Evolutionary conservation across 2,329 filamentous ascomycete species (phyloP).

Genomic region (Xylaria sp.): DNA sequence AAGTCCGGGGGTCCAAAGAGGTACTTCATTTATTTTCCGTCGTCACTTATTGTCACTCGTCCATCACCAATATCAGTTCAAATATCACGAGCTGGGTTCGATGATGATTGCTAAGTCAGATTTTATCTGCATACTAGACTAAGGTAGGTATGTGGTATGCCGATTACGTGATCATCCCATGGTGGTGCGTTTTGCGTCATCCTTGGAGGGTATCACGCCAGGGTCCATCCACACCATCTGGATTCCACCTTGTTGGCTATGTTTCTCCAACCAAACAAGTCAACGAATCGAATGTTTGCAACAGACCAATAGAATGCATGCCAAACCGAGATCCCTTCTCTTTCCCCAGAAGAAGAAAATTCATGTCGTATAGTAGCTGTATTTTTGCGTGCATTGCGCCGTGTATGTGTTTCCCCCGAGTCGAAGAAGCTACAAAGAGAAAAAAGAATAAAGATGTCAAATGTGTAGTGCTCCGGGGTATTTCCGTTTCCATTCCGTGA

Average conservation of each 20-base stretch:
- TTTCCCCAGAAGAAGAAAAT: background rate
- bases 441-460: background rate
- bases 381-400: background rate
- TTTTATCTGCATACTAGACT: background rate
- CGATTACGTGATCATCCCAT: conserved; percentile 16
- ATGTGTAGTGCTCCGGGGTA: conserved; percentile 5
- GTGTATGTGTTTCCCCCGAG: background rate
- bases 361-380: background rate
- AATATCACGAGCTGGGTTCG: background rate
- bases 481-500: conserved; percentile 7
- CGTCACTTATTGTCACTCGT: background rate
- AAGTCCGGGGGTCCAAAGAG: background rate
- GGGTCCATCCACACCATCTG: background rate
- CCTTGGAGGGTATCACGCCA: conserved; percentile 24
- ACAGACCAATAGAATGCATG: background rate
- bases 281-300: background rate
- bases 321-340: background rate
- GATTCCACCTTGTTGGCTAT: background rate
- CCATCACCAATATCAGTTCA: background rate
- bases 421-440: background rate
- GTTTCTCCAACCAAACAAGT: background rate
- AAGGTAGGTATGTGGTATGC: background rate
- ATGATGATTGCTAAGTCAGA: background rate
- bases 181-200: conserved; percentile 31
- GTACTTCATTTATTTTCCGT: background rate